Conservation (phyloP, 768 basidiomycete genomes). For the Phaeotremella skinneri region DNA sequence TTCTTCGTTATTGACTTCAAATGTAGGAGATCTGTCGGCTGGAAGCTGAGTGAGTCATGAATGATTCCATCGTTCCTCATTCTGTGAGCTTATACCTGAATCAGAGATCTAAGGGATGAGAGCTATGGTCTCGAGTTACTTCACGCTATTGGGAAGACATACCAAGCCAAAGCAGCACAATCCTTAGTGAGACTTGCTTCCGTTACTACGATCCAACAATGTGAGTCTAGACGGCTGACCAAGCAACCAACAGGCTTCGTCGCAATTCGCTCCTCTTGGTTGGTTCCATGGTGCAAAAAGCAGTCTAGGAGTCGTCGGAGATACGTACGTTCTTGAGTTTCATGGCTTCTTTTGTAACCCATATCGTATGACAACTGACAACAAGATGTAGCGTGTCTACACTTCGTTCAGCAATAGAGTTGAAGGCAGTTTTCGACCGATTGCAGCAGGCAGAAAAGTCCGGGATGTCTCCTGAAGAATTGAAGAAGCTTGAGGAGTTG, state of each 20-base stretch:
- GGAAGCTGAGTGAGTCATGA: conserved; percentile 46
- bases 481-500: conserved; percentile 52
- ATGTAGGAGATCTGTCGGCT: conserved; percentile 45
- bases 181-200: conserved; percentile 21
- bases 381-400: conserved; percentile 43
- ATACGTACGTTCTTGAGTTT: conserved; percentile 40
- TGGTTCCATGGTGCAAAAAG: conserved; percentile 52
- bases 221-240: neutral
- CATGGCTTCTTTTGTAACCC: neutral
- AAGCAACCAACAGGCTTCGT: conserved; percentile 33
- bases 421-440: conserved; percentile 52
- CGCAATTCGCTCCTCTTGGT: conserved; percentile 49
- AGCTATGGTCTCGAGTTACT: conserved; percentile 52
- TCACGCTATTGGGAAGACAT: conserved; percentile 49
- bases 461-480: conserved; percentile 47
- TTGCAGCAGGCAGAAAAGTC: conserved; percentile 50
- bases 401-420: conserved; percentile 50
- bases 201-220: neutral
- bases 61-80: neutral
- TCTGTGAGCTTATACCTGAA: neutral
- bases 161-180: conserved; percentile 47
- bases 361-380: conserved; percentile 13
- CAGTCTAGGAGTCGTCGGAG: conserved; percentile 45
- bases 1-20: neutral
- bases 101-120: conserved; percentile 49